phyloP scores from a whole-genome alignment of 805 yeast species.

The Geotrichum ghanense region DNA sequence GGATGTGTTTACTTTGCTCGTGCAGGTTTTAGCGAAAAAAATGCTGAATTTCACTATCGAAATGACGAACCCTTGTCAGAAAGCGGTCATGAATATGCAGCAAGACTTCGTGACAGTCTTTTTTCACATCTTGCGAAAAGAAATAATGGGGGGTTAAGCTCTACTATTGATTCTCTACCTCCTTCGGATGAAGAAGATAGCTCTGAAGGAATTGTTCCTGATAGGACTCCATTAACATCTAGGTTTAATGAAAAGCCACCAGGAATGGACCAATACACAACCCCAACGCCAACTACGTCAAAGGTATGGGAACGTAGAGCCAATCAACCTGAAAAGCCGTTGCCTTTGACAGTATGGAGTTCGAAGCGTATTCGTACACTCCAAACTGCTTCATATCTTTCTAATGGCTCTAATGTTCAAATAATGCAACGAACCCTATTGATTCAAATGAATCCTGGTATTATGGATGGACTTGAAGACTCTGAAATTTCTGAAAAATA shows the following conservation, averaged over 20 bases:
- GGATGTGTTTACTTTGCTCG: constrained; percentile 88
- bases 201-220: constrained; percentile 4
- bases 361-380: constrained; percentile 79
- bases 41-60: constrained; percentile 43
- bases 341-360: constrained; percentile 83
- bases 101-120: constrained; percentile 49
- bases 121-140: constrained; percentile 19
- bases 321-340: constrained; percentile 12
- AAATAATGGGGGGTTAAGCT: constrained; percentile 2
- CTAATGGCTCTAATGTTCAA: constrained; percentile 43
- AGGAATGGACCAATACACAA: background rate
- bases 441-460: constrained; percentile 84
- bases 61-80: constrained; percentile 68
- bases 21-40: constrained; percentile 32
- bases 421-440: constrained; percentile 72
- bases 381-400: constrained; percentile 64
- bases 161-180: constrained; percentile 5
- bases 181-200: background rate
- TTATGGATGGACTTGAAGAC: constrained; percentile 56
- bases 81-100: constrained; percentile 61
- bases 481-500: constrained; percentile 46
- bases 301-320: background rate
- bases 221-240: constrained; percentile 13
- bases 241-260: background rate
- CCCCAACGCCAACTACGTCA: background rate